These are phyloP conservation scores for Wakefieldia striispora DNA, from an alignment of 768 basidiomycete species.

Conservation along the genomic window DNA sequence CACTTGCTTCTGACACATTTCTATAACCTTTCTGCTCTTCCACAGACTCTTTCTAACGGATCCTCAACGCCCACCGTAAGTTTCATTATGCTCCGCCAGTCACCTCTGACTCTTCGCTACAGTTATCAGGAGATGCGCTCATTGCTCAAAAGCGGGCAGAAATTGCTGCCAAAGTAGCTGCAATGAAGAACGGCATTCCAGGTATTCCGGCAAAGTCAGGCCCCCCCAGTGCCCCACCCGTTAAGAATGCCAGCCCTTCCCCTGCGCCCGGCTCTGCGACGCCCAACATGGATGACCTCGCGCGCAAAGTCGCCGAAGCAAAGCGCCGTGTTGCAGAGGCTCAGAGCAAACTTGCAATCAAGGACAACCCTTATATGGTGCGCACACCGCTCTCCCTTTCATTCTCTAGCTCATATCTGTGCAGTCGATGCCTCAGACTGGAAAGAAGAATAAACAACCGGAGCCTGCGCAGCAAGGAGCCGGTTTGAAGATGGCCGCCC, in stretches of 20 bases:
- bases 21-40: slow-evolving; percentile 60
- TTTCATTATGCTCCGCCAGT: neutral
- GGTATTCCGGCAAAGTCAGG: slow-evolving; percentile 30
- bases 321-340: slow-evolving; percentile 82
- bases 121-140: slow-evolving; percentile 58
- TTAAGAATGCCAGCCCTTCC: slow-evolving; percentile 32
- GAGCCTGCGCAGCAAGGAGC: slow-evolving; percentile 76
- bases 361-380: slow-evolving; percentile 89
- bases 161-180: slow-evolving; percentile 81
- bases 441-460: slow-evolving; percentile 52
- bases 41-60: slow-evolving; percentile 53
- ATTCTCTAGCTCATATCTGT: neutral
- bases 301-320: slow-evolving; percentile 77
- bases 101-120: slow-evolving; percentile 4
- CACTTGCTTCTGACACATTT: slow-evolving; percentile 54
- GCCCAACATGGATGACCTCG: slow-evolving; percentile 58
- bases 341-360: slow-evolving; percentile 69
- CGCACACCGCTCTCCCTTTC: slow-evolving; percentile 18
- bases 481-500: slow-evolving; percentile 87
- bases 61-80: slow-evolving; percentile 44
- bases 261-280: slow-evolving; percentile 40
- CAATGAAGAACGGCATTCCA: slow-evolving; percentile 52
- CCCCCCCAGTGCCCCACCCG: slow-evolving; percentile 20
- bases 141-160: slow-evolving; percentile 84
- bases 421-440: slow-evolving; percentile 53